These are phyloP conservation scores for Beauveria scarabaeidicola DNA, from an alignment of 2,329 filamentous ascomycete genomes.

Conservation along the genomic window DNA sequence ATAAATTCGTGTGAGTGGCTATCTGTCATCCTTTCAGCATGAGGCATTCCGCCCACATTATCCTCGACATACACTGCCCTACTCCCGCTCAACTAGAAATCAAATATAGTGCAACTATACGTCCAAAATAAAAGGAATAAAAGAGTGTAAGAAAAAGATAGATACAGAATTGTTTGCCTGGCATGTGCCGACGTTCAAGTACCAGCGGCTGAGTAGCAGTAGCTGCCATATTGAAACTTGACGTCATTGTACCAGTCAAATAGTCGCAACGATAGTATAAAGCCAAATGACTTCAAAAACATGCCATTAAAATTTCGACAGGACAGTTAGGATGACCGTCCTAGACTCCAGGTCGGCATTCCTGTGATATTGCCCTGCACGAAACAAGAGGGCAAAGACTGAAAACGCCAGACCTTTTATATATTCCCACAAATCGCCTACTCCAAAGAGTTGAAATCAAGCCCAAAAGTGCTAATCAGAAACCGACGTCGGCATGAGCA, in stretches of 20 bases:
- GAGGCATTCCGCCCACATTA: conserved; percentile 1
- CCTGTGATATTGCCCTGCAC: neutral
- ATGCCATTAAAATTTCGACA: conserved; percentile 17
- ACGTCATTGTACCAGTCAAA: neutral
- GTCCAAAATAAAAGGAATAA: neutral
- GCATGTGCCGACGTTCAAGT: neutral
- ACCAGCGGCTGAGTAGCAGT: conserved; percentile 21
- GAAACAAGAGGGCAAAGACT: conserved; percentile 14
- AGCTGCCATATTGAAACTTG: conserved; percentile 10
- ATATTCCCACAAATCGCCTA: conserved; percentile 2
- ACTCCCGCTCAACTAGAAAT: conserved; percentile 9
- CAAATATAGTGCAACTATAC: conserved; percentile 2
- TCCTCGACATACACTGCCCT: conserved; percentile 1
- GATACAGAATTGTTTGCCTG: conserved; percentile 7
- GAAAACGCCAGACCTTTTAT: conserved; percentile 19
- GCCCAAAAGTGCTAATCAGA: conserved; percentile 1
- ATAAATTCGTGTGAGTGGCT: neutral
- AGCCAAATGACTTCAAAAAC: neutral
- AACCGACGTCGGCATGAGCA: conserved; percentile 3
- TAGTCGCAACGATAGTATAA: neutral
- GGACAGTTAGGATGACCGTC: neutral
- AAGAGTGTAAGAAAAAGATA: conserved; percentile 11
- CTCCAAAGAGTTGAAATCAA: neutral
- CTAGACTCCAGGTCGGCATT: neutral
- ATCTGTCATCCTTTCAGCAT: neutral